A percentile compares a stretch with the other conserved stretches of the same genome.
Conservation (phyloP, 768 basidiomycete species). For the Lactarius tabidus region DNA sequence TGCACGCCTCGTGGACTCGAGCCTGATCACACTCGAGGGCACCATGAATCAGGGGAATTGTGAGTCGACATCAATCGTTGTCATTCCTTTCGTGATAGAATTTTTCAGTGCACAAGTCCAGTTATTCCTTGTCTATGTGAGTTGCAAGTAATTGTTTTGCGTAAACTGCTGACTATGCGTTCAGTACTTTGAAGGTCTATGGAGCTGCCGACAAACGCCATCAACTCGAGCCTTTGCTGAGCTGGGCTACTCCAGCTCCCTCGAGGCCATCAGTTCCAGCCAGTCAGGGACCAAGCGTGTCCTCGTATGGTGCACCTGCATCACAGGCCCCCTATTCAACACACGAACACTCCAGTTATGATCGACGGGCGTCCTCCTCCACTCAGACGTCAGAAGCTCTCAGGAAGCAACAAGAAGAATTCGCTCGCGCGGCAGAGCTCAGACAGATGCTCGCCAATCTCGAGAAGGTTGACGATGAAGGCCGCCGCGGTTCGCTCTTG, state of each 20-base stretch:
- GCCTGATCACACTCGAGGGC: constrained; percentile 67
- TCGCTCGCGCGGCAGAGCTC: constrained; percentile 63
- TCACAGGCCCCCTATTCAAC: neutral
- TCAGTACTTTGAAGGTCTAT: constrained; percentile 67
- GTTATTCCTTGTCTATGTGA: constrained; percentile 62
- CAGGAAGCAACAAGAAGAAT: constrained; percentile 47
- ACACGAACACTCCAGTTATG: neutral
- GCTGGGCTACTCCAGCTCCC: constrained; percentile 72
- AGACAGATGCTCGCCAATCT: constrained; percentile 57
- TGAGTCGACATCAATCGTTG: constrained; percentile 31
- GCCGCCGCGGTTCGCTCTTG: constrained; percentile 62
- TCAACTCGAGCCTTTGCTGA: constrained; percentile 58
- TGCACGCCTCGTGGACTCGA: constrained; percentile 66
- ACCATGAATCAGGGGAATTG: constrained; percentile 64
- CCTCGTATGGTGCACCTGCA: neutral
- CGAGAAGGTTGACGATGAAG: constrained; percentile 77
- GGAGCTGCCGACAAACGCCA: constrained; percentile 57
- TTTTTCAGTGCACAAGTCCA: constrained; percentile 39
- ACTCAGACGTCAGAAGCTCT: constrained; percentile 33
- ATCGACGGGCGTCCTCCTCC: neutral
- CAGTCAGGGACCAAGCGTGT: neutral
- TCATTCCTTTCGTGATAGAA: constrained; percentile 6
- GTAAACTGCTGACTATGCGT: neutral
- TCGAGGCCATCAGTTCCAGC: constrained; percentile 43
- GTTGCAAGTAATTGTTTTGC: constrained; percentile 22